Conservation (phyloP, 106 monocot species). For the Allium fistulosum region DNA sequence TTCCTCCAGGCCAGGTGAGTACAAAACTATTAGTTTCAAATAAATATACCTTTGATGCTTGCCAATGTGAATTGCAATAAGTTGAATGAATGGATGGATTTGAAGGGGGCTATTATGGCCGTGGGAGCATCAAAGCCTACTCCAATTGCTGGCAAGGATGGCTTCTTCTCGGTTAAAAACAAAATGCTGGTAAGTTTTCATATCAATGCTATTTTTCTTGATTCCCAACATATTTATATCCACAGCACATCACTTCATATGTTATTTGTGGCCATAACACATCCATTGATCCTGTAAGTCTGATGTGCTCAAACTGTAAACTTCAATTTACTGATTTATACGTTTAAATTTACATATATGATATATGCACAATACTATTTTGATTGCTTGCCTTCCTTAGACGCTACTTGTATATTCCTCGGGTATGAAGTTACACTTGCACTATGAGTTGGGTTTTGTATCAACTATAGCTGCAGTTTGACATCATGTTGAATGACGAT, state of each 20-base stretch:
- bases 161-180: constrained; percentile 82
- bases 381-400: neutral
- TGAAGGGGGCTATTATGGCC: constrained; percentile 94
- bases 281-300: neutral
- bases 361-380: neutral
- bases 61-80: neutral
- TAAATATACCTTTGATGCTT: neutral
- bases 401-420: too few species aligned
- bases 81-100: neutral
- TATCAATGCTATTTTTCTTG: neutral
- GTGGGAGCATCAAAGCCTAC: constrained; percentile 95
- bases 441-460: too few species aligned
- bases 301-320: too few species aligned
- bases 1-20: constrained; percentile 87
- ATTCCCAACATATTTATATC: neutral
- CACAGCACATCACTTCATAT: neutral
- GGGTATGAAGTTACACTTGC: too few species aligned
- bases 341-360: neutral
- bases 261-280: neutral
- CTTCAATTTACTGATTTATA: neutral
- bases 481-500: too few species aligned
- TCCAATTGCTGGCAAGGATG: constrained; percentile 54
- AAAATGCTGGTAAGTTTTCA: constrained; percentile 76
- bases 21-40: neutral
- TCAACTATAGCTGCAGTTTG: too few species aligned